Evolutionary conservation across 2,329 filamentous ascomycete species (phyloP).

Genomic region (Botrytis pseudocinerea): DNA sequence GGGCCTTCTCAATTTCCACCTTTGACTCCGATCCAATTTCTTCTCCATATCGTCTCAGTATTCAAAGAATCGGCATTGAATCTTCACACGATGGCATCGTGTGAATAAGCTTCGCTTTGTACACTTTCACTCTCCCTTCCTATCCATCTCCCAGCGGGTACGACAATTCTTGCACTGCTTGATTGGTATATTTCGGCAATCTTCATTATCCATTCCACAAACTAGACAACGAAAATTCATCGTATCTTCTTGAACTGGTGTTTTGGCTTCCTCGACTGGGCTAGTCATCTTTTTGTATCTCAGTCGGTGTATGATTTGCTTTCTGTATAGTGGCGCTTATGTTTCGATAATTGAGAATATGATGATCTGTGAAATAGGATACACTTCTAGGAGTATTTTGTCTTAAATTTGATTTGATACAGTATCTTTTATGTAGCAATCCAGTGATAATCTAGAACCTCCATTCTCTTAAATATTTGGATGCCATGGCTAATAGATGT

Average conservation of each 20-base stretch:
- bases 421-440: not conserved
- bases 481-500: rapidly evolving
- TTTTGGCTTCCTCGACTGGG: not conserved
- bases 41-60: not conserved
- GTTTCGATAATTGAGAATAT: not conserved
- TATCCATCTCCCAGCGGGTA: not conserved
- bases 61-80: not conserved
- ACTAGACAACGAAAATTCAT: not conserved
- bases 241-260: not conserved
- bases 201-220: not conserved
- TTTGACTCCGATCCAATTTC: not conserved
- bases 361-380: not conserved
- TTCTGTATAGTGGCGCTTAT: not conserved
- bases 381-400: not conserved
- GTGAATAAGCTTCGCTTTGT: not conserved
- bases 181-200: not conserved
- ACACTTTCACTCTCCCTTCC: not conserved
- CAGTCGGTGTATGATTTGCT: not conserved
- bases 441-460: rapidly evolving
- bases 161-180: not conserved
- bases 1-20: not conserved
- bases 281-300: not conserved
- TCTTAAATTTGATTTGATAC: too few relatives aligned
- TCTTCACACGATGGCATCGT: not conserved
- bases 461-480: not conserved